These are phyloP conservation scores for Aspergillus aculeatinus DNA, from an alignment of 2,329 filamentous ascomycete genomes.

Conservation along the genomic window DNA sequence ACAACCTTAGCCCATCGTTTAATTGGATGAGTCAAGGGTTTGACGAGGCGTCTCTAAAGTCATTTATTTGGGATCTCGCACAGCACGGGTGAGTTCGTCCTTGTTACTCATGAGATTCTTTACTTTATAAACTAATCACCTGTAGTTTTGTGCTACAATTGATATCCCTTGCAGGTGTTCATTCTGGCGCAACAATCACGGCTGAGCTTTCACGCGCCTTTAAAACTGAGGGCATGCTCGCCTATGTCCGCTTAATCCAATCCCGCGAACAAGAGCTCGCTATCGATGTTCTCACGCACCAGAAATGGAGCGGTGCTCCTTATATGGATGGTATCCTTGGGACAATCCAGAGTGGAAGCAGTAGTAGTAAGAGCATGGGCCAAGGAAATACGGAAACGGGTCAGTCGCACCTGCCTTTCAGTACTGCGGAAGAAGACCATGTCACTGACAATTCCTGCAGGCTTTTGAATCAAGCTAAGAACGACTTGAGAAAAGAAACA, in stretches of 20 bases:
- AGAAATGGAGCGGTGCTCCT: conserved; percentile 70
- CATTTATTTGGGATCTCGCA: conserved; percentile 95
- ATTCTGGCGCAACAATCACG: conserved; percentile 62
- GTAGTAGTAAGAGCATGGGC: conserved; percentile 87
- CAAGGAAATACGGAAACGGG: conserved; percentile 80
- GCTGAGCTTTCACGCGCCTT: conserved; percentile 79
- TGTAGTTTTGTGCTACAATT: conserved; percentile 61
- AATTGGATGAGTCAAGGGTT: conserved; percentile 99
- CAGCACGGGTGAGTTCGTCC: conserved; percentile 69
- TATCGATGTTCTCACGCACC: conserved; percentile 90
- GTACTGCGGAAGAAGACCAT: too few species aligned
- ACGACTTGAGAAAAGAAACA: too few species aligned
- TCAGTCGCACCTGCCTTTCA: conserved; percentile 18
- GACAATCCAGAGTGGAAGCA: conserved; percentile 87
- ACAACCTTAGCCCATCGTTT: conserved; percentile 95
- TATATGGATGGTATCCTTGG: conserved; percentile 90
- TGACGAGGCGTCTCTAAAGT: conserved; percentile 74
- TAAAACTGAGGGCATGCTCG: conserved; percentile 90
- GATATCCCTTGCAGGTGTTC: conserved; percentile 64
- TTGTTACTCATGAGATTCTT: neutral
- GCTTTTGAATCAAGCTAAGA: neutral
- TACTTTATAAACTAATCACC: conserved; percentile 17
- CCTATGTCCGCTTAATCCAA: conserved; percentile 94
- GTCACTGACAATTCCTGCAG: neutral
- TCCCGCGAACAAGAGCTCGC: conserved; percentile 83